Evolutionary conservation across 345 rosid species (phyloP).

Genomic region (Geranium brycei): DNA sequence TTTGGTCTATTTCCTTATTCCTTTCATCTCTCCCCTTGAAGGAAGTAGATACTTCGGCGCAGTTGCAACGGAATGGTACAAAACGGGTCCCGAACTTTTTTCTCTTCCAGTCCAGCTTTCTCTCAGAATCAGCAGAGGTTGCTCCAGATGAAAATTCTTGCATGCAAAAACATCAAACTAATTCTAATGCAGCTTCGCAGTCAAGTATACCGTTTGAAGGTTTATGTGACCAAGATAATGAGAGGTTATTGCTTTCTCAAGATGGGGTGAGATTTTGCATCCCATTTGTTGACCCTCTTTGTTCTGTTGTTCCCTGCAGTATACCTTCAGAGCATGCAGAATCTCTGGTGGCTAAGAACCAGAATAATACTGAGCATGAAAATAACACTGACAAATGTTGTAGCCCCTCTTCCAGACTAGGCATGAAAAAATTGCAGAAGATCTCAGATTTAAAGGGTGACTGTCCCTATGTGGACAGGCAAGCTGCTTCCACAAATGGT

Average conservation of each 20-base stretch:
- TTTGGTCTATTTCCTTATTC: neutral
- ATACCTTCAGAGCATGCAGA: slow-evolving; percentile 26
- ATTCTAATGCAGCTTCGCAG: slow-evolving; percentile 23
- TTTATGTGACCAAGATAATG: slow-evolving; percentile 16
- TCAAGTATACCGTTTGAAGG: slow-evolving; percentile 26
- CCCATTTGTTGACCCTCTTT: slow-evolving; percentile 44
- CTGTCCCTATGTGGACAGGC: slow-evolving; percentile 9
- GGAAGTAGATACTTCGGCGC: slow-evolving; percentile 25
- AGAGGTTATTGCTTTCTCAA: slow-evolving; percentile 22
- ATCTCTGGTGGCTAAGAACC: slow-evolving; percentile 13
- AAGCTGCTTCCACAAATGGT: slow-evolving; percentile 11
- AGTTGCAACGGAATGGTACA: slow-evolving; percentile 9
- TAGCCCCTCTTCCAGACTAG: slow-evolving; percentile 8
- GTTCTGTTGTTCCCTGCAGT: slow-evolving; percentile 65
- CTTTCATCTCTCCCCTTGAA: slow-evolving; percentile 9
- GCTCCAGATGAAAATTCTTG: slow-evolving; percentile 42
- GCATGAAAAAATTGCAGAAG: slow-evolving; percentile 11
- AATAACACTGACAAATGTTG: slow-evolving; percentile 17
- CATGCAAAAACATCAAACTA: slow-evolving; percentile 16
- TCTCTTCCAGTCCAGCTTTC: slow-evolving; percentile 41
- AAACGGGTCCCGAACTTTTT: slow-evolving; percentile 19
- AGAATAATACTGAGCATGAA: slow-evolving; percentile 11
- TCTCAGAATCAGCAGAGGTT: slow-evolving; percentile 50
- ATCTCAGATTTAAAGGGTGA: slow-evolving; percentile 10
- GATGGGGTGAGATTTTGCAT: slow-evolving; percentile 30